These are phyloP conservation scores for Rauvolfia tetraphylla DNA, from an alignment of 257 asterid genomes.

Conservation along the genomic window DNA sequence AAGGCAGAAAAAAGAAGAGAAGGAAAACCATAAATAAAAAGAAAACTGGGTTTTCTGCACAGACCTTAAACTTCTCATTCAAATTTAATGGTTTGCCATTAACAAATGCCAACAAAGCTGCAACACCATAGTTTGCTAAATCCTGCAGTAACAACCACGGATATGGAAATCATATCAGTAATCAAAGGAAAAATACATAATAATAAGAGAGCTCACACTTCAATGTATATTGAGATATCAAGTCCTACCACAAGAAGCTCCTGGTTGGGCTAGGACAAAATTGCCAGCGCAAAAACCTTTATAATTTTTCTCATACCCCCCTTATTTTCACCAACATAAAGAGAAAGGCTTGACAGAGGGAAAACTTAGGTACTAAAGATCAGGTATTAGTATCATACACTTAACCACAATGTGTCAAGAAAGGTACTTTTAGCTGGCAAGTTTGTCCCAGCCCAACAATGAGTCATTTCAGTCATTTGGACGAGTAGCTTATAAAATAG, in stretches of 20 bases:
- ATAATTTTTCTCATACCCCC: no score
- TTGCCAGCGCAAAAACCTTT: no score
- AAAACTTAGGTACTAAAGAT: background rate
- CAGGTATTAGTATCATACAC: background rate
- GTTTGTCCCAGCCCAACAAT: background rate
- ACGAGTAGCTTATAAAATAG: background rate
- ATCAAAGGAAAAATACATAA: background rate
- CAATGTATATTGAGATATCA: background rate
- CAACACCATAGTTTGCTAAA: conserved; percentile 67
- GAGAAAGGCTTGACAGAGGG: background rate
- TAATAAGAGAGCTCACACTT: background rate
- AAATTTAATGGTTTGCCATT: conserved; percentile 48
- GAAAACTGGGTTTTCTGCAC: background rate
- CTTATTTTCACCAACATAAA: background rate
- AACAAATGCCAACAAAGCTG: conserved; percentile 54
- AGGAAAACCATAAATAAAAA: no score
- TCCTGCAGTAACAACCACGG: conserved; percentile 37
- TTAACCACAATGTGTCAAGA: background rate
- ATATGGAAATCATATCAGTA: conserved; percentile 1
- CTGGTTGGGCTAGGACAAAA: background rate
- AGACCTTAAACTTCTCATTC: conserved; percentile 63
- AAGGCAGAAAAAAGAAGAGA: background rate
- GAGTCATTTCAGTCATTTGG: background rate
- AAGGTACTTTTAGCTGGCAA: background rate
- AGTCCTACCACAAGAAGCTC: background rate